Conservation (phyloP, 2,329 filamentous ascomycete species). For the Penicillium sp. region DNA sequence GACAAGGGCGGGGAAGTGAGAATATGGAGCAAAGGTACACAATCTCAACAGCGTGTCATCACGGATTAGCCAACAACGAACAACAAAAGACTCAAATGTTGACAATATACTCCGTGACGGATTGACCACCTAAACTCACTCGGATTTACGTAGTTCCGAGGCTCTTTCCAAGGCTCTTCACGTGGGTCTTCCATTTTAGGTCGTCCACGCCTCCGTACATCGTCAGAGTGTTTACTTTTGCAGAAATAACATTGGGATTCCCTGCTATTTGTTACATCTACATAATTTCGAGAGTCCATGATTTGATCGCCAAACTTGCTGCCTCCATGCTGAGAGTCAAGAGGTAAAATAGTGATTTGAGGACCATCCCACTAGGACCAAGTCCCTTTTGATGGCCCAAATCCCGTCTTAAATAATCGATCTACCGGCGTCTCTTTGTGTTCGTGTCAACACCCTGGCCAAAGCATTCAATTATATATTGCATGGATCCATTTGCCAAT, state of each 20-base stretch:
- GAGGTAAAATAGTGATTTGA: not conserved
- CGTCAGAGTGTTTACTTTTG: too few relatives aligned
- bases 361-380: slow-evolving; percentile 1
- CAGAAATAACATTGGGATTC: too few relatives aligned
- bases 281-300: too few relatives aligned
- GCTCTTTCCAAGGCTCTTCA: too few relatives aligned
- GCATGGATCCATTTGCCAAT: not conserved
- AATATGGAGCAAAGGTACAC: slow-evolving; percentile 5
- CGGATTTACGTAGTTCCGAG: slow-evolving; percentile 34
- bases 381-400: not conserved
- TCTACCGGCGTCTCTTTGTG: not conserved
- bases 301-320: not conserved
- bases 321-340: slow-evolving; percentile 1
- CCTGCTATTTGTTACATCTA: not conserved
- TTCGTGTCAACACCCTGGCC: not conserved
- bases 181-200: slow-evolving; percentile 14
- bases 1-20: slow-evolving; percentile 3
- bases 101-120: slow-evolving; percentile 23
- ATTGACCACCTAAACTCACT: slow-evolving; percentile 37
- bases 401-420: not conserved
- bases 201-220: too few relatives aligned
- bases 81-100: slow-evolving; percentile 18
- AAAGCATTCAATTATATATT: not conserved
- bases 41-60: slow-evolving; percentile 2
- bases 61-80: not conserved